phyloP scores from a whole-genome alignment of 1,284 basidiomycete genomes.

The Ustilago cynodontis region DNA sequence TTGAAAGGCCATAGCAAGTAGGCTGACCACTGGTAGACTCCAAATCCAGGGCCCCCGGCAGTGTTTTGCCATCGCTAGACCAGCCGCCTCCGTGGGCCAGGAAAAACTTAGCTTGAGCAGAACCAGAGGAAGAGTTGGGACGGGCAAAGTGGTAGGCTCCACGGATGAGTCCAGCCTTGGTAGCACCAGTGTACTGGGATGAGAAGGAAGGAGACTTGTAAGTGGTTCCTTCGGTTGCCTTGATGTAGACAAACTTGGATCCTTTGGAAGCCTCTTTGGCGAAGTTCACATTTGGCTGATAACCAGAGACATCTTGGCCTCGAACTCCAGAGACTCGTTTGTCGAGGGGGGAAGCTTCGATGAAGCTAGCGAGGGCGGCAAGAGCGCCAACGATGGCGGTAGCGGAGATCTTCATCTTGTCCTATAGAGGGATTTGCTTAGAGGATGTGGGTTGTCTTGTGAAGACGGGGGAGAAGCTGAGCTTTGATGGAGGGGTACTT shows the following conservation, averaged over 20 bases:
- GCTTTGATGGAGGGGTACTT: background rate
- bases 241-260: conserved; percentile 77
- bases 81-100: conserved; percentile 75
- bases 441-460: background rate
- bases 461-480: background rate
- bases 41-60: conserved; percentile 63
- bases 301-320: conserved; percentile 74
- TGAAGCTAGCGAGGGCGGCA: conserved; percentile 13
- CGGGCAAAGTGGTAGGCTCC: conserved; percentile 77
- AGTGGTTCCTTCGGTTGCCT: conserved; percentile 78
- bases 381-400: conserved; percentile 17
- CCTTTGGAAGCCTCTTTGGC: conserved; percentile 75
- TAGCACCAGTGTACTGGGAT: conserved; percentile 75
- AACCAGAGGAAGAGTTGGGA: conserved; percentile 72
- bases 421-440: no score
- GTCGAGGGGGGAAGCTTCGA: conserved; percentile 28
- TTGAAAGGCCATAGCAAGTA: conserved; percentile 75
- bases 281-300: conserved; percentile 75
- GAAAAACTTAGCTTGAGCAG: conserved; percentile 77
- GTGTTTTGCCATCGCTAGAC: conserved; percentile 47
- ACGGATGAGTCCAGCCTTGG: conserved; percentile 75
- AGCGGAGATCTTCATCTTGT: conserved; percentile 33
- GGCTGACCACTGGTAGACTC: conserved; percentile 22
- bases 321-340: conserved; percentile 40
- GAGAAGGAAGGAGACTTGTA: conserved; percentile 72